Base-by-base conservation (phyloP, 2,329 filamentous ascomycete species). In the Sporothrix brasiliensis region DNA sequence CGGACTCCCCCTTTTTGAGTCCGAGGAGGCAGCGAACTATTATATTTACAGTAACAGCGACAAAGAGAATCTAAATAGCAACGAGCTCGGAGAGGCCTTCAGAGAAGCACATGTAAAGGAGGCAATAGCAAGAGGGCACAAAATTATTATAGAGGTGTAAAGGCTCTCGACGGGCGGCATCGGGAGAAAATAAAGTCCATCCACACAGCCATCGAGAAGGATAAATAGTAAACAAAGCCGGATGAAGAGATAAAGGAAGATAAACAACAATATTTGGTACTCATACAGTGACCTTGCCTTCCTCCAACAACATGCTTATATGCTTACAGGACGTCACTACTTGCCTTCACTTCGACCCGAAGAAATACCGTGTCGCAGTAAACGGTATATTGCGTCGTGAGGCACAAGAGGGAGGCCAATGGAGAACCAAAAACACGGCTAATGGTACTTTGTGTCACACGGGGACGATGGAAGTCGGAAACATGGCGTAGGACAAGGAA, bases 1-100 rank as follows among this genome's bases (percentile, higher is more conserved):
- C 65, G 65, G 65, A 67, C 50, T 56, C 50, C 65, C 65, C 65
- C 65, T 24, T 67, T 39, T 44, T 67, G 11, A 53, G 47, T 67
- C 63, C 63, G 63, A 53, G 19, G 61, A 66, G 52, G 27, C 27
- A 53, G 11, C 27, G 14, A 50, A 34, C 9, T 10, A 16, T 4
- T 44, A 44, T 30, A 65, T 19, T 50, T 49, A 30, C 41, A n/a
- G 27, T 21, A 49, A 30, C 21, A 50, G 21, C 44, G 3, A 4
- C 10, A 30, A 7, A n/a, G 9, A 34, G 39, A 7, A 19, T 50
- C 14, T 30, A 49, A 50, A 65, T 30, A 65, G 44, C 24, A 30
- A 24, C 41, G 34, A 50, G 50, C 27, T 27, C 41, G 39, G 39
- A 47, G n/a, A 63, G 10, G 6, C 11, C 41, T 44, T 13, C 4